Percentiles rank a stretch among this genome's conserved stretches.
Evolutionary conservation across 495 filamentous ascomycete species (phyloP).

Genomic region (Patellaria atrata): DNA sequence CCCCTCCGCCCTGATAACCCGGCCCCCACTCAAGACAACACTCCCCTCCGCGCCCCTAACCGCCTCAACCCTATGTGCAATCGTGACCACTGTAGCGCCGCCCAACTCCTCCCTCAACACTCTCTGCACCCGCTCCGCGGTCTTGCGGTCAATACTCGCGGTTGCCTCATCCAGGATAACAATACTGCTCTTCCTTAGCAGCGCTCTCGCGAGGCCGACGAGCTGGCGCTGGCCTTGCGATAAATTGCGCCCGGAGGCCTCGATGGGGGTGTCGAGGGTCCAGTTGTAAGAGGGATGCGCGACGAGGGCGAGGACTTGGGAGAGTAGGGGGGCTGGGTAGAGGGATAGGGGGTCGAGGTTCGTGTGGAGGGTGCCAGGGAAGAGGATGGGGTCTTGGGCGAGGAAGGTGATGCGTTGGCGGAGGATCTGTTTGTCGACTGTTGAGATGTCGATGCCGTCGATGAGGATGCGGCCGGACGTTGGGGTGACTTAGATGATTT

Average conservation of each 20-base stretch:
- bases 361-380: slow-evolving; percentile 43
- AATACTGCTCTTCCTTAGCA: slow-evolving; percentile 37
- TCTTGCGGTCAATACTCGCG: slow-evolving; percentile 69
- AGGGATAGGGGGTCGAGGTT: slow-evolving; percentile 39
- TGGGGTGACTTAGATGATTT: slow-evolving; percentile 27
- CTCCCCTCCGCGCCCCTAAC: slow-evolving; percentile 64
- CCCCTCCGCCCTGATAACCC: slow-evolving; percentile 21
- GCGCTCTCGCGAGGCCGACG: slow-evolving; percentile 40
- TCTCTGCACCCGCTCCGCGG: slow-evolving; percentile 62
- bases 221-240: slow-evolving; percentile 50
- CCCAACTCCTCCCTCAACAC: slow-evolving; percentile 59
- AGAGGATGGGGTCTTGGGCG: slow-evolving; percentile 49
- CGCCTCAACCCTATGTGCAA: slow-evolving; percentile 71
- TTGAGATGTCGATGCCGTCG: slow-evolving; percentile 44
- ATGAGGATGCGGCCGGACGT: slow-evolving; percentile 41
- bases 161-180: slow-evolving; percentile 40
- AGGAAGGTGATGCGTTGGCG: slow-evolving; percentile 47
- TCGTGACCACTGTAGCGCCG: slow-evolving; percentile 70
- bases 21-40: slow-evolving; percentile 54
- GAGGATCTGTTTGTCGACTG: slow-evolving; percentile 44
- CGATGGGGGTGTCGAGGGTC: slow-evolving; percentile 39
- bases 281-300: slow-evolving; percentile 35
- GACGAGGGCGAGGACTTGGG: slow-evolving; percentile 36
- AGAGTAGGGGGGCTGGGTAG: slow-evolving; percentile 36
- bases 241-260: slow-evolving; percentile 43